phyloP scores from a whole-genome alignment of 208 protist genomes.

The Strigomonas galati region DNA sequence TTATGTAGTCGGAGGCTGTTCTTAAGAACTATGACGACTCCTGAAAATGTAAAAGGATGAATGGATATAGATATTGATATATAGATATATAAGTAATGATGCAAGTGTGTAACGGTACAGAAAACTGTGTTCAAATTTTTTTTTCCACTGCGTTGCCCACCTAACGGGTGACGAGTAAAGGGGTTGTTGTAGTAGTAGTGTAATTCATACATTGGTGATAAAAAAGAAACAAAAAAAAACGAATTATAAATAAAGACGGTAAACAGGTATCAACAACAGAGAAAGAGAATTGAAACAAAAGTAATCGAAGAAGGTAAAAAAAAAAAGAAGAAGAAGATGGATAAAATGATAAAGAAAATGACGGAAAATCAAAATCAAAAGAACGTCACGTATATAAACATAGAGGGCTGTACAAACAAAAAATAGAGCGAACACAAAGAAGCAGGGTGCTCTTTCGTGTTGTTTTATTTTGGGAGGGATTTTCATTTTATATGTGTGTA shows the following conservation, averaged over 20 bases:
- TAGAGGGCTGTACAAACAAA: not conserved
- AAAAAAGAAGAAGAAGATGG: slow-evolving; percentile 8
- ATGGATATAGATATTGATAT: too few relatives aligned
- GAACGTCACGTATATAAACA: slow-evolving; percentile 2
- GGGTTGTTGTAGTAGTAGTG: not conserved
- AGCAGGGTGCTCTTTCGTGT: too few relatives aligned
- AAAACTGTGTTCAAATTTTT: not conserved
- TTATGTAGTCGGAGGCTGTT: too few relatives aligned
- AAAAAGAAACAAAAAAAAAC: not conserved
- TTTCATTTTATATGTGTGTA: too few relatives aligned
- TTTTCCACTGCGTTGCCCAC: not conserved
- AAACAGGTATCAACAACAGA: not conserved
- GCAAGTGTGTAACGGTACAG: not conserved
- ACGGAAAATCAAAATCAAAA: slow-evolving; percentile 12
- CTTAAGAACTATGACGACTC: too few relatives aligned
- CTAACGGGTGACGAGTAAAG: too few relatives aligned
- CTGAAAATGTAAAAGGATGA: too few relatives aligned
- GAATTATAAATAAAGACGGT: not conserved
- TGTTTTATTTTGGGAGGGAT: too few relatives aligned
- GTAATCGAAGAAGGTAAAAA: too few relatives aligned
- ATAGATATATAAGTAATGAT: too few relatives aligned
- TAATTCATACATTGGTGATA: too few relatives aligned
- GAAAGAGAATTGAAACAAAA: slow-evolving; percentile 8
- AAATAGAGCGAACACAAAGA: too few relatives aligned
- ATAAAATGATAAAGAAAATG: slow-evolving; percentile 15